These are phyloP conservation scores for Fusarium scirpi DNA, from an alignment of 2,329 filamentous ascomycete genomes.

Conservation along the genomic window DNA sequence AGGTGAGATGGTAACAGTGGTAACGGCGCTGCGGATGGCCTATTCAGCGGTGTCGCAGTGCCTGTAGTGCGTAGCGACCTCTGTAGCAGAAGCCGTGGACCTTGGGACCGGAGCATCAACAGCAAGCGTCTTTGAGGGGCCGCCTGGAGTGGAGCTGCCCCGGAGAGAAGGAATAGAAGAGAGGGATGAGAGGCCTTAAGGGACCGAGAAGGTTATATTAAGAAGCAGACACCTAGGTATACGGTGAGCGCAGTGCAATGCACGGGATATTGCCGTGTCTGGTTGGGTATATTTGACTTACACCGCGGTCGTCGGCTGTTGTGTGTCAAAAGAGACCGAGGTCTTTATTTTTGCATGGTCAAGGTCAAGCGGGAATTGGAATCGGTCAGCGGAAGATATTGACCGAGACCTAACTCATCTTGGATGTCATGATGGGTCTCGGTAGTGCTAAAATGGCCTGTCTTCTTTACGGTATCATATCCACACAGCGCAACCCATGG, in stretches of 20 bases:
- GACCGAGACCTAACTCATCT: slow-evolving; percentile 31
- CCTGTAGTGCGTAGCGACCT: slow-evolving; percentile 34
- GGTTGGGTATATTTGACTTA: slow-evolving; percentile 6
- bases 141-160: slow-evolving; percentile 42
- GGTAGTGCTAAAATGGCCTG: slow-evolving; percentile 27
- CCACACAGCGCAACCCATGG: slow-evolving; percentile 21
- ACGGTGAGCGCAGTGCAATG: slow-evolving; percentile 24
- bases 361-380: slow-evolving; percentile 26
- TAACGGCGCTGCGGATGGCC: slow-evolving; percentile 16
- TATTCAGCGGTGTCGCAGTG: slow-evolving; percentile 21
- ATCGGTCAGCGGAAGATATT: slow-evolving; percentile 26
- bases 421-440: slow-evolving; percentile 21
- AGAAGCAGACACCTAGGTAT: not conserved
- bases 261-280: slow-evolving; percentile 20
- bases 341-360: slow-evolving; percentile 32
- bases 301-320: slow-evolving; percentile 45
- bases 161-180: slow-evolving; percentile 40
- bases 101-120: slow-evolving; percentile 41
- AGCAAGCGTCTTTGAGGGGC: slow-evolving; percentile 24
- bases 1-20: slow-evolving; percentile 32
- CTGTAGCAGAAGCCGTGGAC: slow-evolving; percentile 38
- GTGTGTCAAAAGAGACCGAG: slow-evolving; percentile 36
- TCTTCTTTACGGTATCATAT: slow-evolving; percentile 2
- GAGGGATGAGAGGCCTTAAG: slow-evolving; percentile 5
- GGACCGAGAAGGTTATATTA: slow-evolving; percentile 18